phyloP scores from a whole-genome alignment of 2,329 filamentous ascomycete species.

The Stachybotrys chlorohalonatus region DNA sequence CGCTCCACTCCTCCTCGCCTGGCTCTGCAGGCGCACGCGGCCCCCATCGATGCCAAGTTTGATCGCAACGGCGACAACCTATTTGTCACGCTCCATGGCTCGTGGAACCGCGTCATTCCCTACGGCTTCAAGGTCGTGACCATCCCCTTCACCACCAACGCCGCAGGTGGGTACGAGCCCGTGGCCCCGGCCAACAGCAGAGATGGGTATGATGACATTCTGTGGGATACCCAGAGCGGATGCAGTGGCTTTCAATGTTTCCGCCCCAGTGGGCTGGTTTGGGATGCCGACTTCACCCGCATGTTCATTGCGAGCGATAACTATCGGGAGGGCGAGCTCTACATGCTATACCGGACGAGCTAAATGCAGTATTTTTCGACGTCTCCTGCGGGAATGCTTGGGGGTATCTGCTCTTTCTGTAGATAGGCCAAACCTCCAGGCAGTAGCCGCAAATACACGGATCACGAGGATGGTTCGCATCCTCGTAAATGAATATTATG shows the following conservation, averaged over 20 bases:
- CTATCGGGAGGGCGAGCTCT: slow-evolving; percentile 11
- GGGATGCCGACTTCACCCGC: slow-evolving; percentile 11
- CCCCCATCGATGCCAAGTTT: slow-evolving; percentile 53
- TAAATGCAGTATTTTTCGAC: not conserved
- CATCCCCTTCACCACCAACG: slow-evolving; percentile 20
- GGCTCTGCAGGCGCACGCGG: slow-evolving; percentile 49
- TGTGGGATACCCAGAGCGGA: slow-evolving; percentile 19
- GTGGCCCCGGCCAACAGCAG: slow-evolving; percentile 17
- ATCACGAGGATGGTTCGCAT: too few species aligned
- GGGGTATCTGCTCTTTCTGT: too few species aligned
- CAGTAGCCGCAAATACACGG: too few species aligned
- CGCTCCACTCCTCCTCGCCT: slow-evolving; percentile 32
- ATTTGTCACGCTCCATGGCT: slow-evolving; percentile 54
- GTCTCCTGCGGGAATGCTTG: too few species aligned
- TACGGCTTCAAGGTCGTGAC: slow-evolving; percentile 28
- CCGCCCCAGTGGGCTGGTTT: slow-evolving; percentile 12
- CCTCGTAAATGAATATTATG: too few species aligned
- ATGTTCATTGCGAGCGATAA: slow-evolving; percentile 15
- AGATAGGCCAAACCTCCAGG: too few species aligned
- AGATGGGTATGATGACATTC: slow-evolving; percentile 20
- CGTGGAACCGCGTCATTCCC: slow-evolving; percentile 35
- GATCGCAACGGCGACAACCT: slow-evolving; percentile 39
- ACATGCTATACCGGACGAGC: slow-evolving; percentile 4
- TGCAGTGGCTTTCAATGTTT: slow-evolving; percentile 16
- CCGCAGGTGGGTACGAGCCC: slow-evolving; percentile 17